Conservation (phyloP, 768 basidiomycete genomes). For the Cubamyces sp. region DNA sequence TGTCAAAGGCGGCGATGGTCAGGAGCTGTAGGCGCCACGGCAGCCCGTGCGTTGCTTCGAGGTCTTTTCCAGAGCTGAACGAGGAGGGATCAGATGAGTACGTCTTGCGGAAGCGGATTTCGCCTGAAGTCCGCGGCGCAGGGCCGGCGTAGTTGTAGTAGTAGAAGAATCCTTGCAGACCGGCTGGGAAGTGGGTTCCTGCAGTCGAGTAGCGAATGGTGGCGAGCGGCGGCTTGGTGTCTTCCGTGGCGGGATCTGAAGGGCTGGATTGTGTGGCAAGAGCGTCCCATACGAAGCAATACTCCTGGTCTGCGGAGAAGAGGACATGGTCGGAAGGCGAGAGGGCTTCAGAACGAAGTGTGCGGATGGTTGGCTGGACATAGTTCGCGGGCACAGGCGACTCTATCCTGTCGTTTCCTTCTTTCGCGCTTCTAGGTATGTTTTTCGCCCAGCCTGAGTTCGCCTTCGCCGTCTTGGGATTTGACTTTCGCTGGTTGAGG, state of each 20-base stretch:
- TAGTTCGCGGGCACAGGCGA: background rate
- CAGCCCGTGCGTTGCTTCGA: background rate
- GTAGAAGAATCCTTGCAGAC: constrained; percentile 4
- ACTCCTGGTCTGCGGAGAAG: constrained; percentile 1
- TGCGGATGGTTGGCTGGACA: constrained; percentile 3
- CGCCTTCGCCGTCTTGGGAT: too few species aligned
- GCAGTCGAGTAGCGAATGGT: background rate
- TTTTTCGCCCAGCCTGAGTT: too few species aligned
- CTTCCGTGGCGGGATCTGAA: background rate
- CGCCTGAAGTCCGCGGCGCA: background rate
- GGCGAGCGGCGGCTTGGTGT: background rate
- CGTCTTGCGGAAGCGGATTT: constrained; percentile 8
- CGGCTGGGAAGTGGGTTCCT: background rate
- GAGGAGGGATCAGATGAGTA: background rate
- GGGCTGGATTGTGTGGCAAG: background rate
- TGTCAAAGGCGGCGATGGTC: background rate
- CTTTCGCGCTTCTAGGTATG: too few species aligned
- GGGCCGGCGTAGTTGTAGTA: background rate
- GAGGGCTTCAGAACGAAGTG: background rate
- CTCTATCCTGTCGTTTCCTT: too few species aligned
- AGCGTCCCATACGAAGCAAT: constrained; percentile 7
- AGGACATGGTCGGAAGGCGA: background rate
- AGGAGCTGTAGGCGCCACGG: constrained; percentile 8
- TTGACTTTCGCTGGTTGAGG: too few species aligned
- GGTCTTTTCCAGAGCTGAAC: constrained; percentile 2